These are phyloP conservation scores for Setaria italica DNA, from an alignment of 202 grass and related monocot species.

Conservation along the genomic window DNA sequence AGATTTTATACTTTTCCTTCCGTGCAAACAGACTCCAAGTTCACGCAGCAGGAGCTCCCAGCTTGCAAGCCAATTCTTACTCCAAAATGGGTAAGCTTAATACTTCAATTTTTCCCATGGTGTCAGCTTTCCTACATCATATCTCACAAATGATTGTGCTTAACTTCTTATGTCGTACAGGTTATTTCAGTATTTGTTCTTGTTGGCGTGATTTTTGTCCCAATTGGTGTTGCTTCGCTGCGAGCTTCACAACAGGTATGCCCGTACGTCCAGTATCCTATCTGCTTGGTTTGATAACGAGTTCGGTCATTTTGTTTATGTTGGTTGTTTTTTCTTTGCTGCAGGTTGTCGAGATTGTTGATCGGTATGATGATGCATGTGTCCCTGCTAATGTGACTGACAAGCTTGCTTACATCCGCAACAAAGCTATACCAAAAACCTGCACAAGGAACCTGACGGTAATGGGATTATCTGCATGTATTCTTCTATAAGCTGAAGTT, in stretches of 20 bases:
- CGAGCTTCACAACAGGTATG: slow-evolving; percentile 80
- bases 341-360: slow-evolving; percentile 94
- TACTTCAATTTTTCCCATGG: background rate
- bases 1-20: slow-evolving; percentile 11
- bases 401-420: slow-evolving; percentile 79
- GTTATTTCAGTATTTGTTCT: slow-evolving; percentile 85
- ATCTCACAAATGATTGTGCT: slow-evolving; percentile 24
- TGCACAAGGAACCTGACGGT: slow-evolving; percentile 78
- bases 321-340: slow-evolving; percentile 45
- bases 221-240: slow-evolving; percentile 77
- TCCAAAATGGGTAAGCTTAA: slow-evolving; percentile 67
- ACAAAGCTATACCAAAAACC: slow-evolving; percentile 51
- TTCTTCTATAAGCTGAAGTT: slow-evolving; percentile 29
- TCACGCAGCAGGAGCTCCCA: slow-evolving; percentile 91
- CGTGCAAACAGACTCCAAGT: slow-evolving; percentile 78
- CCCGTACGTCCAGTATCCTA: slow-evolving; percentile 19
- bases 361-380: slow-evolving; percentile 81
- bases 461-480: slow-evolving; percentile 41
- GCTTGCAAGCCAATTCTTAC: slow-evolving; percentile 89
- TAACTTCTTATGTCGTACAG: slow-evolving; percentile 49
- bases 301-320: slow-evolving; percentile 24
- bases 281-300: slow-evolving; percentile 18
- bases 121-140: slow-evolving; percentile 12
- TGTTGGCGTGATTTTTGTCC: slow-evolving; percentile 81
- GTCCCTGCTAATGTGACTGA: slow-evolving; percentile 52